Evolutionary conservation across 371 early-diverging fungal genomes (phyloP).

Genomic region (Neoconidiobolus thromboides): DNA sequence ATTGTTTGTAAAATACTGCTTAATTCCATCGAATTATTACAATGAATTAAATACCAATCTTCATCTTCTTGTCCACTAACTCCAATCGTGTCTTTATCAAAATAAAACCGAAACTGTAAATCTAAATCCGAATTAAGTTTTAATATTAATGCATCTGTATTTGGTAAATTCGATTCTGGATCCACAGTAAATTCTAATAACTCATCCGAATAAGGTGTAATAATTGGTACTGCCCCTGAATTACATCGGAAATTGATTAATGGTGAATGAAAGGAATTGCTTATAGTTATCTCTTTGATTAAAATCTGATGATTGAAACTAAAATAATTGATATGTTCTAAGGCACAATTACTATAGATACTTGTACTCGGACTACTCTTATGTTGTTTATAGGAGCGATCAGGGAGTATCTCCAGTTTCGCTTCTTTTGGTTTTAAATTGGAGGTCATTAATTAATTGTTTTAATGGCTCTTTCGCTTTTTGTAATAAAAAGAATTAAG

Average conservation of each 20-base stretch:
- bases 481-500: too few species aligned
- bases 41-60: constrained; percentile 4
- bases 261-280: background rate
- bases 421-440: too few species aligned
- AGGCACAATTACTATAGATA: background rate
- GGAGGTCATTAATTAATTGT: too few species aligned
- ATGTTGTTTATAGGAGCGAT: too few species aligned
- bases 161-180: background rate
- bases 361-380: too few species aligned
- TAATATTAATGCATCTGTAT: background rate
- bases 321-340: background rate
- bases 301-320: background rate
- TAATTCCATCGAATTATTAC: background rate
- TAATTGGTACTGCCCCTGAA: background rate
- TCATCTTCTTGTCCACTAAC: background rate
- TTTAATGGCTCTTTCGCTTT: too few species aligned
- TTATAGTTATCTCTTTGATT: background rate
- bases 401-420: too few species aligned
- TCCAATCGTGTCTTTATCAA: background rate
- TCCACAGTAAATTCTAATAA: background rate
- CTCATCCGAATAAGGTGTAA: constrained; percentile 1
- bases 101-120: background rate
- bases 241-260: background rate
- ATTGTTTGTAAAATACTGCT: background rate
- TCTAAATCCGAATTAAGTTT: background rate